Base-by-base conservation (phyloP, 1,284 basidiomycete genomes). In the Ceratobasidium sp. region DNA sequence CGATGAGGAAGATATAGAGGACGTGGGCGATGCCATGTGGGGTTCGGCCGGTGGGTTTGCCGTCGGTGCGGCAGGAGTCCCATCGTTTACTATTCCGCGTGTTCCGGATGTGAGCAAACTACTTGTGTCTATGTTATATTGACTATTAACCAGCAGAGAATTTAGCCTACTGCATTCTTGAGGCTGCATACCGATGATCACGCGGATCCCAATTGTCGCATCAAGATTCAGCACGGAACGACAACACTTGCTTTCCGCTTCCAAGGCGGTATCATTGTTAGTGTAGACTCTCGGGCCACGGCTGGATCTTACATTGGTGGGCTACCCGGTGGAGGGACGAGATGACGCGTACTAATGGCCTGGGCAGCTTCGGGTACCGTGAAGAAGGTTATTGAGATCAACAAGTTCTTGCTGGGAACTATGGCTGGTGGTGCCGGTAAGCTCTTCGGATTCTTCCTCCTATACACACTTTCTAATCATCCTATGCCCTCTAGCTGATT, bases 361-460 rank as follows among this genome's bases (percentile, higher is more conserved):
- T 53, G 20, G 58, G 44, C 81, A 97, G 97, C 97, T 0, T 95
- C 93, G 42, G 97, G 97, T 73, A 98, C 97, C 20, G 95, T 98
- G 80, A 98, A 97, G 90, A 98, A 98, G 89, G 97, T 99, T 81
- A 99, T 99, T 83, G 98, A 99, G 88, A 99, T 99, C 87, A 99
- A 99, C 88, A 96, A 97, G 64, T 99, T 98, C 88, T 87, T 99
- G 75, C 90, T 99, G 44, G 98, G 98, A 79, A 99, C 97, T 0
- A 99, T 99, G 97, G 97, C 97, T 80, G 98, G 97, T 87, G 97
- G 97, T 87, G 97, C 97, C 81, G 96, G 96, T 95, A 83, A 64
- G 89, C 86, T 12, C 39, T 46, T 58, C 56, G 55, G 72, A 63
- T 13, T 23, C 18, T 33, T 4, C 44, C 40, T 67, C 18, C 23